Evolutionary conservation across 495 filamentous ascomycete species (phyloP).

Genomic region (Melanomma pulvis-pyrius): DNA sequence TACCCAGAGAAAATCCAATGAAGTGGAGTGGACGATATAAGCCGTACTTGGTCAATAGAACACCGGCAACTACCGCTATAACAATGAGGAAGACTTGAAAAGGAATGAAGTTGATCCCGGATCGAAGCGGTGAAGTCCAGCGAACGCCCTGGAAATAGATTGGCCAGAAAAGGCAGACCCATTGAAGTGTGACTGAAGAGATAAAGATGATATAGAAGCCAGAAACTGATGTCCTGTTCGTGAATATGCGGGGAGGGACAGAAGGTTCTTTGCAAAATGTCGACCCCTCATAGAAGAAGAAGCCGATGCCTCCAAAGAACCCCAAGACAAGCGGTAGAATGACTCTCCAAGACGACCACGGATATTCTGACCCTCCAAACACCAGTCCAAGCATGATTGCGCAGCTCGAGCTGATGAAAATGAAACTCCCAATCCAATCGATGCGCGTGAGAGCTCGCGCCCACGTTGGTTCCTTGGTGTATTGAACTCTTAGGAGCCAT

Average conservation of each 20-base stretch:
- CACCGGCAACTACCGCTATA: constrained; percentile 1
- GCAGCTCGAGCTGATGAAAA: constrained; percentile 9
- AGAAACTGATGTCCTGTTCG: constrained; percentile 9
- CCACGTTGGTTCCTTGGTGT: not conserved
- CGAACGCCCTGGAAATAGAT: constrained; percentile 25
- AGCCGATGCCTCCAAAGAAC: not conserved
- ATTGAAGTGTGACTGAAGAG: constrained; percentile 13
- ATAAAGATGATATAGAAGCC: constrained; percentile 22
- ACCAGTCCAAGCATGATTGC: constrained; percentile 15
- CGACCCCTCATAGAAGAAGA: constrained; percentile 11
- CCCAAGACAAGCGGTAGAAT: constrained; percentile 22
- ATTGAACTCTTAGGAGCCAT: constrained; percentile 10
- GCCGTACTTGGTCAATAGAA: constrained; percentile 4
- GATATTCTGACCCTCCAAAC: constrained; percentile 7
- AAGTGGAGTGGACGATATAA: constrained; percentile 15
- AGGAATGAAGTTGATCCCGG: constrained; percentile 25
- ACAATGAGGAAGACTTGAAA: constrained; percentile 11
- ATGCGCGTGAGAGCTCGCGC: not conserved
- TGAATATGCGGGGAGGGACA: constrained; percentile 14
- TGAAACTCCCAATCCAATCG: constrained; percentile 22
- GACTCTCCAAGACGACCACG: constrained; percentile 23
- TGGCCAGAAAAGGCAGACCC: constrained; percentile 30
- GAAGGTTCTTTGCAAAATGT: constrained; percentile 11
- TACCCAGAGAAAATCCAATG: constrained; percentile 5
- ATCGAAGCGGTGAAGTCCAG: not conserved